phyloP scores from a whole-genome alignment of 768 basidiomycete species.

The Mycena floridula region DNA sequence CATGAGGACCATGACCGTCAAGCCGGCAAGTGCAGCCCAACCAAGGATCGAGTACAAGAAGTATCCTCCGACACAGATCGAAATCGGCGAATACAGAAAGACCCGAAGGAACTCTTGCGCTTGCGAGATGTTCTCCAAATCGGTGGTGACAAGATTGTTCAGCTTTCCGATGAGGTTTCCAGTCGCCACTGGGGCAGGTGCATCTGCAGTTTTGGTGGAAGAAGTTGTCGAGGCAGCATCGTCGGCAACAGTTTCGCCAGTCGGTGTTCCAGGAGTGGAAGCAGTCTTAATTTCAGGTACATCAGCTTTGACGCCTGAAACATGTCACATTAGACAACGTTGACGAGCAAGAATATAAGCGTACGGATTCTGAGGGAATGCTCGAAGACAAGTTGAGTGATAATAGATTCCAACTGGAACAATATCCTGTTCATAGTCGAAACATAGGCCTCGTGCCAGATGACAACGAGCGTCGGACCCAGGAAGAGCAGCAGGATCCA shows the following conservation, averaged over 20 bases:
- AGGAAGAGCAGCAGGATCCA: conserved; percentile 38
- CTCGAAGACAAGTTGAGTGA: conserved; percentile 36
- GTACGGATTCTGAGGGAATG: conserved; percentile 56
- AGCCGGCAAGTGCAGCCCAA: conserved; percentile 37
- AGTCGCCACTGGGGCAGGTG: conserved; percentile 6
- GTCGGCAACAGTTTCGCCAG: background rate
- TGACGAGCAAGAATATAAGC: no score
- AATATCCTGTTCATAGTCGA: conserved; percentile 33
- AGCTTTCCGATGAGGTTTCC: conserved; percentile 64
- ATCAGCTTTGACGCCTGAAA: no score
- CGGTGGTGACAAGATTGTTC: conserved; percentile 70
- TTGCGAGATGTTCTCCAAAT: conserved; percentile 34
- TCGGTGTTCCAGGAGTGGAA: no score
- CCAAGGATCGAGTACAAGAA: conserved; percentile 25
- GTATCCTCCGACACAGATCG: conserved; percentile 13
- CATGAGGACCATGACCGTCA: conserved; percentile 31
- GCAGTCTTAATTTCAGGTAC: no score
- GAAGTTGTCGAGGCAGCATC: conserved; percentile 1
- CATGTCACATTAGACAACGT: no score
- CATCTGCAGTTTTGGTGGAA: conserved; percentile 4
- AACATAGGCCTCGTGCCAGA: conserved; percentile 36
- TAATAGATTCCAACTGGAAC: conserved; percentile 40
- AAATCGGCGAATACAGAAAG: conserved; percentile 17
- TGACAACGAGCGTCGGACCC: conserved; percentile 24
- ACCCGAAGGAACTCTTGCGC: conserved; percentile 26